Base-by-base conservation (phyloP, 2,329 filamentous ascomycete species). In the Sporothrix brunneoviolacea region DNA sequence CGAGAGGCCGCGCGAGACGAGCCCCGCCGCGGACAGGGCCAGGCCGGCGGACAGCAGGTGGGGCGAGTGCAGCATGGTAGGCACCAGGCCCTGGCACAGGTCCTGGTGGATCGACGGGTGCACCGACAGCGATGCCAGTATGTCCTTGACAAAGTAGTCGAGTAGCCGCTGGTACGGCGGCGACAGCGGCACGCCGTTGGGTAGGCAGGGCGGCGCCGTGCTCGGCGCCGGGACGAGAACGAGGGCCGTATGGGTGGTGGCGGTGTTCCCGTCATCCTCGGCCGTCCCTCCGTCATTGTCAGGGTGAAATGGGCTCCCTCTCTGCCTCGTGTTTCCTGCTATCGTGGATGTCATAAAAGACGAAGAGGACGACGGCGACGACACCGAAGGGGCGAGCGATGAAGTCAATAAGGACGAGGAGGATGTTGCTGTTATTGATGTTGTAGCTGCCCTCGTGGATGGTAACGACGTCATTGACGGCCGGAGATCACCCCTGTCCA, bases 21-120 rank as follows among this genome's bases (percentile, higher is more conserved):
- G 28, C 2, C 53, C 53, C 1, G 46, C 32, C 3, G 53, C 53
- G 2, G 53, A 28, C 32, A 49, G 27, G 2, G 50, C 41, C n/a
- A 55, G 47, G 2, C 45, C 50, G 16, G 53, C 53, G 7, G 53
- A 52, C 38, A 55, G 39, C 8, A 55, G 35, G 13, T 54, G 52
- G 2, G 52, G 52, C 15, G 27, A 38, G 32, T 45, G 43, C 16
- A 54, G 44, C 48, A 51, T 51, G 8, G 33, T 36, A 6, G 52
- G 52, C 13, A 54, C 44, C 3, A 54, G 50, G 12, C 42, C 42
- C 24, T 39, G 41, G 16, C 32, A 49, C 4, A 55, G 42, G 28
- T 55, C 53, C 8, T 36, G 41, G 28, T 55, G 53, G 42, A 55
- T 52, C n/a, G 50, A 46, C 3, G 50, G 49, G 13, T 55, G 46